Base-by-base conservation (phyloP, 2,329 filamentous ascomycete genomes). In the Hypoxylon sp. region DNA sequence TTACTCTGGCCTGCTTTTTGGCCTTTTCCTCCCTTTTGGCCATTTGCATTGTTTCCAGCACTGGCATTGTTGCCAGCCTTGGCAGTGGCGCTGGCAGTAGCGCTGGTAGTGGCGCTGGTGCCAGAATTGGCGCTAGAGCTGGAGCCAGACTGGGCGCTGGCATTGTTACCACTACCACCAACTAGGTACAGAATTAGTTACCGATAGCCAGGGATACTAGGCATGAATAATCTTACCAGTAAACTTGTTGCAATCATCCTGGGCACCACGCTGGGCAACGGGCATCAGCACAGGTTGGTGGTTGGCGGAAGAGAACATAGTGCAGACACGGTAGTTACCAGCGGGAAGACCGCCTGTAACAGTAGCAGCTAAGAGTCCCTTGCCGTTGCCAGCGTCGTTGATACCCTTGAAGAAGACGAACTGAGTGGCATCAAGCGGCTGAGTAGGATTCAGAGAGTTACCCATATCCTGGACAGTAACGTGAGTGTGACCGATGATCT, bases 331-430 rank as follows among this genome's bases (percentile, higher is more conserved):
- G 78, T 89, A 90, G 79, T 85, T 87, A 34, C 87, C 87, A 2
- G 81, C 79, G 2, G 86, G 85, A 2, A 90, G 83, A 71, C 87
- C 88, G 59, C 82, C 85, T 1, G 79, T 77, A 22, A 90, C 87
- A 1, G 74, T 76, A 39, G 87, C 84, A 11, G 79, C 75, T 10
- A 90, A 78, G 4, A 81, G 77, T 52, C 87, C 87, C 1, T 84
- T 70, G 30, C 82, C 83, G 70, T 89, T 82, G 32, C 86, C 86
- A 15, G 77, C 81, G 63, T 88, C 86, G 76, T 89, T 88, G 78
- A 89, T 87, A 64, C 87, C 87, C 81, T 89, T 89, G 84, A 89
- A 89, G 76, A 89, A 89, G 72, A 78, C 84, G 68, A 86, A 89
- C 71, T 81, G 75, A 20, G 73, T 76, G 30, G 87, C 80, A 64